These are phyloP conservation scores for Suillus lakei DNA, from an alignment of 768 basidiomycete genomes.

Conservation along the genomic window DNA sequence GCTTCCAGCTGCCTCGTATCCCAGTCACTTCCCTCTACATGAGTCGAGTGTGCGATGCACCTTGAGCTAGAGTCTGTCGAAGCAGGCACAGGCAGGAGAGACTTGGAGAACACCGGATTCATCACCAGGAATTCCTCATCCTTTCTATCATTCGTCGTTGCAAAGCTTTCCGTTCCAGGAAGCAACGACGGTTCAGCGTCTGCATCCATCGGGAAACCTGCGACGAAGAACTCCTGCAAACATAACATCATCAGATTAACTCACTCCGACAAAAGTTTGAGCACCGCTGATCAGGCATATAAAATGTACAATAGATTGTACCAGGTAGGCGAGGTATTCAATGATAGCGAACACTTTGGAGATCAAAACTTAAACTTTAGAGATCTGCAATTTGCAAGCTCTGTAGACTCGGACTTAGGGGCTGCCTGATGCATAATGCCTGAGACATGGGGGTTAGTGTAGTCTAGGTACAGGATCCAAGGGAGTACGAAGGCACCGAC, in stretches of 20 bases:
- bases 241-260: constrained; percentile 11
- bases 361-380: background rate
- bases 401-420: constrained; percentile 40
- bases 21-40: too few relatives aligned
- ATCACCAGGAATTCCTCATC: too few relatives aligned
- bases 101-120: too few relatives aligned
- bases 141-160: too few relatives aligned
- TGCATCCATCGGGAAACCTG: too few relatives aligned
- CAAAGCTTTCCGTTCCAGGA: too few relatives aligned
- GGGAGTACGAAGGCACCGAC: constrained; percentile 76
- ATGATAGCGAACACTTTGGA: constrained; percentile 84
- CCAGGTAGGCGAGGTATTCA: constrained; percentile 93
- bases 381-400: background rate
- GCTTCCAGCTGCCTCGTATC: too few relatives aligned
- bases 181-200: too few relatives aligned
- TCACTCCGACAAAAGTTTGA: constrained; percentile 63
- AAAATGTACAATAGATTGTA: constrained; percentile 89
- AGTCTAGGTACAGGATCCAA: background rate
- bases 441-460: constrained; percentile 27
- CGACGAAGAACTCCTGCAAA: too few relatives aligned
- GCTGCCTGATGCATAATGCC: constrained; percentile 75
- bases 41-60: too few relatives aligned
- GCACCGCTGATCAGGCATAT: constrained; percentile 79
- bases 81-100: too few relatives aligned
- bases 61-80: too few relatives aligned